Conservation (phyloP, 176 grass and related monocot species). For the Musa beccarii region DNA sequence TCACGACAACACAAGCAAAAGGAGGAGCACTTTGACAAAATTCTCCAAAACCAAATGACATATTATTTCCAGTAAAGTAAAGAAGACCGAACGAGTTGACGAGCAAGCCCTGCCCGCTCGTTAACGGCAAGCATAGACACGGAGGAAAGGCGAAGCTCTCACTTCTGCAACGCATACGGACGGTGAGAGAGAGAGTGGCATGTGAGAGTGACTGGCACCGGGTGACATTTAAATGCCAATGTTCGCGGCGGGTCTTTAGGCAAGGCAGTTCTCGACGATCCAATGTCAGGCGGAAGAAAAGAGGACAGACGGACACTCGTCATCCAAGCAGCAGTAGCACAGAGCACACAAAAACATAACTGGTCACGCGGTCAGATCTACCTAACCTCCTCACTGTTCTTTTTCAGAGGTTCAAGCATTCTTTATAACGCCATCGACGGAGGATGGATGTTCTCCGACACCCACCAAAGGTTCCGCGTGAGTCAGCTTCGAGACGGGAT, state of each 20-base stretch:
- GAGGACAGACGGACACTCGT: not conserved
- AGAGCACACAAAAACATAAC: no score
- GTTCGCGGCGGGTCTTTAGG: conserved; percentile 1
- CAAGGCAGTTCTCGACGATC: not conserved
- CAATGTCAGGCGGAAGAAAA: not conserved
- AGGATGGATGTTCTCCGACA: not conserved
- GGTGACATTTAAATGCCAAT: not conserved
- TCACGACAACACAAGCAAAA: not conserved
- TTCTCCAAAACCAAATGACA: not conserved
- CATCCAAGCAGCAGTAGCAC: not conserved
- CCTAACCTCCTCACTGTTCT: no score
- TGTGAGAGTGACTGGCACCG: not conserved
- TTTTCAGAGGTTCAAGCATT: no score
- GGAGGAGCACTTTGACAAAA: not conserved
- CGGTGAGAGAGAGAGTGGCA: not conserved
- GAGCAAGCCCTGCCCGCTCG: no score
- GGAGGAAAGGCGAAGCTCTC: no score
- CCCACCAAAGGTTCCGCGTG: not conserved
- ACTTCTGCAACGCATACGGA: no score
- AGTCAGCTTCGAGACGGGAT: no score
- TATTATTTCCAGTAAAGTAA: no score
- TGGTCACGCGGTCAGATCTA: no score
- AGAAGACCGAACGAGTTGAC: no score
- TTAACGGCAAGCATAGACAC: no score
- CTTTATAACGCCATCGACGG: no score